These are phyloP conservation scores for Aspergillus fijiensis DNA, from an alignment of 2,329 filamentous ascomycete species.

Conservation along the genomic window DNA sequence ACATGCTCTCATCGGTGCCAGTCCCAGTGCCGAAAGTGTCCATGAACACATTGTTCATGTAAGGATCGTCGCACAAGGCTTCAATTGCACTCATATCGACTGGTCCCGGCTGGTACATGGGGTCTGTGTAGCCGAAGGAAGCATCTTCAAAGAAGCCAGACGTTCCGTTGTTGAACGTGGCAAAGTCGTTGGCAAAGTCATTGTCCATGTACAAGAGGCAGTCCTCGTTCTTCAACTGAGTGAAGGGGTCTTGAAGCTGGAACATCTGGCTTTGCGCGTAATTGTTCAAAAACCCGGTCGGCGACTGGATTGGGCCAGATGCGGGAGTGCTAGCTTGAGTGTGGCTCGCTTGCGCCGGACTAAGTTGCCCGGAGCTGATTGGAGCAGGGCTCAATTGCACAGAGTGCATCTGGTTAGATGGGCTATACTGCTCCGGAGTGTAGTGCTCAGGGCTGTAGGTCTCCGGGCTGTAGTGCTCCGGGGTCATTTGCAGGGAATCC, in stretches of 20 bases:
- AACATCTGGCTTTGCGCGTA: slow-evolving; percentile 4
- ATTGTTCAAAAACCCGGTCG: slow-evolving; percentile 2
- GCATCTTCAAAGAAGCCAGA: slow-evolving; percentile 6
- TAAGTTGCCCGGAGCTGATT: slow-evolving; percentile 1
- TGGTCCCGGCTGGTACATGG: slow-evolving; percentile 1
- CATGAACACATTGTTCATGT: slow-evolving; percentile 4
- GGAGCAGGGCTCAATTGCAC: slow-evolving; percentile 1
- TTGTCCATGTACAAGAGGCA: slow-evolving; percentile 7
- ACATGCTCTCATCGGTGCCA: neutral
- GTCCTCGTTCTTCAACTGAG: slow-evolving; percentile 5
- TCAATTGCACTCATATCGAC: neutral
- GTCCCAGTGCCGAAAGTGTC: neutral
- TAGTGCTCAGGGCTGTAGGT: neutral
- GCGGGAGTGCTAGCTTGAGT: slow-evolving; percentile 2
- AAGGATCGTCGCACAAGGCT: slow-evolving; percentile 2
- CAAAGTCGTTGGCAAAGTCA: slow-evolving; percentile 7
- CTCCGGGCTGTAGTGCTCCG: slow-evolving; percentile 1
- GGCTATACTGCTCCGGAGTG: neutral
- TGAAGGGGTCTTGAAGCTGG: slow-evolving; percentile 2
- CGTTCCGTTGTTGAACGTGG: slow-evolving; percentile 1
- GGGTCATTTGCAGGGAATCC: slow-evolving; percentile 1
- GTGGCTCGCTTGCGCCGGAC: slow-evolving; percentile 2
- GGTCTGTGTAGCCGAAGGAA: slow-evolving; percentile 4
- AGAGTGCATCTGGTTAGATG: neutral
- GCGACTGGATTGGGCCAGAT: slow-evolving; percentile 2